Conservation (phyloP, 805 yeast genomes). For the Sugiyamaella lignohabitans region DNA sequence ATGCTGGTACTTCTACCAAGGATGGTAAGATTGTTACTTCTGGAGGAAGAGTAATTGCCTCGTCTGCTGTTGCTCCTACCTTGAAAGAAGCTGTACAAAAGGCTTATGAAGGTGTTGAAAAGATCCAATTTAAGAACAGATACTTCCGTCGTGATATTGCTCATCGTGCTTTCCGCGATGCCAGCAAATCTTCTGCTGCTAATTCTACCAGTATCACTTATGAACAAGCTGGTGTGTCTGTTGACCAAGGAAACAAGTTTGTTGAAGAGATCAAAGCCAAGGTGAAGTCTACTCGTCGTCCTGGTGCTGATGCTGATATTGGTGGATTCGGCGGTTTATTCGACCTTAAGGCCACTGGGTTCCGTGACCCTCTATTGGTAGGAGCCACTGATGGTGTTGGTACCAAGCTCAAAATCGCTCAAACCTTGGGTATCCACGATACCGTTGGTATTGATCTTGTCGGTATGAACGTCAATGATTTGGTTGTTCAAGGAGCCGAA, state of each 20-base stretch:
- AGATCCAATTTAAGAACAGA: constrained; percentile 63
- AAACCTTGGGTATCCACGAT: constrained; percentile 76
- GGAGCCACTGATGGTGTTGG: constrained; percentile 99
- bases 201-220: constrained; percentile 53
- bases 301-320: constrained; percentile 96
- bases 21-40: constrained; percentile 66
- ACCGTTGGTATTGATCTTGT: constrained; percentile 99
- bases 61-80: constrained; percentile 75
- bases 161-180: constrained; percentile 77
- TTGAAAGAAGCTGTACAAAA: constrained; percentile 74
- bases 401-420: constrained; percentile 92
- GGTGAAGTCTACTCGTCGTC: constrained; percentile 87
- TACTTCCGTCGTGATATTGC: constrained; percentile 93
- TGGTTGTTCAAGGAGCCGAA: constrained; percentile 98
- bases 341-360: constrained; percentile 85
- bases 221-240: constrained; percentile 95
- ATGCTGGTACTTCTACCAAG: constrained; percentile 78
- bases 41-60: constrained; percentile 97
- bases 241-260: constrained; percentile 85
- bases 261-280: constrained; percentile 85
- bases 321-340: constrained; percentile 99
- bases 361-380: constrained; percentile 66
- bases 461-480: constrained; percentile 98
- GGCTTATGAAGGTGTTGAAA: constrained; percentile 80
- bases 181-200: background rate